phyloP scores from a whole-genome alignment of 768 basidiomycete genomes.

The Serendipita vermifera region DNA sequence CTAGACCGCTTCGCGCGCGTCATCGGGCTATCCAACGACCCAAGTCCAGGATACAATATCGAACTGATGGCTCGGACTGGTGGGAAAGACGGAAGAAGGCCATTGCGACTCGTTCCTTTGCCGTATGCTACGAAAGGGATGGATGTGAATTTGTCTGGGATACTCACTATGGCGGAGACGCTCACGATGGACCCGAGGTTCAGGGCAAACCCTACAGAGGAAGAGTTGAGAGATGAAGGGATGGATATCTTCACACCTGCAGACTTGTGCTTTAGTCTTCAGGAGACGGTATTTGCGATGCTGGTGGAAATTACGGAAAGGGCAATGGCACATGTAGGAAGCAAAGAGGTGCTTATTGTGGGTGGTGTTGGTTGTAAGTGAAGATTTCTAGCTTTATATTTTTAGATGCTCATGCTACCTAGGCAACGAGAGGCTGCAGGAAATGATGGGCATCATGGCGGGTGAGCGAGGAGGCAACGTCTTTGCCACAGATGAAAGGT shows the following conservation, averaged over 20 bases:
- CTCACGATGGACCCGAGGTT: constrained; percentile 81
- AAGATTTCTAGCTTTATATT: background rate
- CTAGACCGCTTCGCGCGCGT: constrained; percentile 93
- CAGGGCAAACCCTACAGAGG: constrained; percentile 29
- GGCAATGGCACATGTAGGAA: constrained; percentile 97
- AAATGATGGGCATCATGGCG: constrained; percentile 99
- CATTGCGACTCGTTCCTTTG: constrained; percentile 60
- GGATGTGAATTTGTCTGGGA: constrained; percentile 94
- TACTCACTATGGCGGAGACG: constrained; percentile 75
- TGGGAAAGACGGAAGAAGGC: constrained; percentile 40
- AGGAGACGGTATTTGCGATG: constrained; percentile 97
- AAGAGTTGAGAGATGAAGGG: constrained; percentile 23
- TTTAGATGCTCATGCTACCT: background rate
- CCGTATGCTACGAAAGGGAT: constrained; percentile 98
- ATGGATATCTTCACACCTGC: constrained; percentile 75
- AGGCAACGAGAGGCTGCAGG: constrained; percentile 89
- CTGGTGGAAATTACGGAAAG: constrained; percentile 97
- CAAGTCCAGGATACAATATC: constrained; percentile 93
- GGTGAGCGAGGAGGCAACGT: constrained; percentile 74
- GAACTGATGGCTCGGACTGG: constrained; percentile 33
- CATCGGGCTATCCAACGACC: constrained; percentile 89
- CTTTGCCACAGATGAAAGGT: constrained; percentile 95
- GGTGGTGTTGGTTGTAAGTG: constrained; percentile 98
- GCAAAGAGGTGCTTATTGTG: constrained; percentile 90
- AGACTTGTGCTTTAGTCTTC: constrained; percentile 93